phyloP scores from a whole-genome alignment of 2,329 filamentous ascomycete species.

The Akanthomyces dipterigenus region DNA sequence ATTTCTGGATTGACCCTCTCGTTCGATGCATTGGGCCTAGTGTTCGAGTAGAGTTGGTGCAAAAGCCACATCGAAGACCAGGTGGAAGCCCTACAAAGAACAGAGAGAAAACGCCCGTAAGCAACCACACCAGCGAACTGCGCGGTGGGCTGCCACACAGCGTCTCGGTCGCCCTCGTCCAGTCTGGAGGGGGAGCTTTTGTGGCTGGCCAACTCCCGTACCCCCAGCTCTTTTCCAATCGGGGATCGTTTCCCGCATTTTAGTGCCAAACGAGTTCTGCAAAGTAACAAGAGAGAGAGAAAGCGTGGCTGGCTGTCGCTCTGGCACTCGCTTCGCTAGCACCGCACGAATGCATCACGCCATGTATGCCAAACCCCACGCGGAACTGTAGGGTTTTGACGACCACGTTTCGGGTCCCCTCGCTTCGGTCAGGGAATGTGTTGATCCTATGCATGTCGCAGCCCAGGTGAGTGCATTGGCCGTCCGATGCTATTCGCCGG shows the following conservation, averaged over 20 bases:
- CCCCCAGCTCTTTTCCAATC: slow-evolving; percentile 1
- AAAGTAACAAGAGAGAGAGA: not conserved
- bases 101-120: too few species aligned
- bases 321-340: not conserved
- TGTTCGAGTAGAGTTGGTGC: not conserved
- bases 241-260: slow-evolving; percentile 10
- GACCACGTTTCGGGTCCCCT: not conserved
- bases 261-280: slow-evolving; percentile 1
- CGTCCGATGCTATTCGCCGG: not conserved
- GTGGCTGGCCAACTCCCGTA: not conserved
- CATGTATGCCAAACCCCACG: not conserved
- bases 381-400: not conserved
- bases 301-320: not conserved
- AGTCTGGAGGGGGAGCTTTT: not conserved
- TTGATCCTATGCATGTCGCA: not conserved
- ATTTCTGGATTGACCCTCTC: not conserved
- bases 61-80: not conserved
- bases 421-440: not conserved
- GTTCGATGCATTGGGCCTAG: slow-evolving; percentile 1
- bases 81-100: not conserved
- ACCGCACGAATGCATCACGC: not conserved
- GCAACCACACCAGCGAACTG: too few species aligned
- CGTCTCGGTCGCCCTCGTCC: not conserved
- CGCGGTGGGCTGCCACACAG: too few species aligned
- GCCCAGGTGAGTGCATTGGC: not conserved